These are phyloP conservation scores for Juncus effusus DNA, from an alignment of 176 grass and related monocot genomes.

Conservation along the genomic window DNA sequence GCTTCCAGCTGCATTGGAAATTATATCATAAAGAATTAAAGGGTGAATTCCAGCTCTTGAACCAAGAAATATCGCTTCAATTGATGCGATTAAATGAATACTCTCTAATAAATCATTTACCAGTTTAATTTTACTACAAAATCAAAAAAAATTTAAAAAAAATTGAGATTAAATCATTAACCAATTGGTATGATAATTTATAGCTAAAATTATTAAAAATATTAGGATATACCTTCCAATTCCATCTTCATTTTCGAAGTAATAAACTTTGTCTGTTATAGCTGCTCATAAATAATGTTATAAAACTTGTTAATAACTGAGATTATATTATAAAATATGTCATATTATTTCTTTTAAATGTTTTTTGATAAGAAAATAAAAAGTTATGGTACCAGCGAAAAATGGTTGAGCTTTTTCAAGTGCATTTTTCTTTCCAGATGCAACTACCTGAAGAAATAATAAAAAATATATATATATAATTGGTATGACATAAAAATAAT, in stretches of 20 bases:
- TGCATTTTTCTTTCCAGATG: conserved; percentile 59
- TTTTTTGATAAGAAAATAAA: conserved; percentile 5
- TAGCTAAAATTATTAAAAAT: neutral
- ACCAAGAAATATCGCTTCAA: conserved; percentile 96
- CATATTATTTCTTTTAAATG: conserved; percentile 18
- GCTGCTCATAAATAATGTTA: conserved; percentile 39
- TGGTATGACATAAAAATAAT: conserved; percentile 21
- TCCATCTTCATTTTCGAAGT: conserved; percentile 70
- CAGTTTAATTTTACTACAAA: conserved; percentile 65
- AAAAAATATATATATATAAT: conserved; percentile 9
- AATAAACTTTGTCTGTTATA: conserved; percentile 52
- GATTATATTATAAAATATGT: conserved; percentile 19
- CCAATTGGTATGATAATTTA: no score
- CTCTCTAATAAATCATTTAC: conserved; percentile 84
- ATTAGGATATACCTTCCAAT: conserved; percentile 49
- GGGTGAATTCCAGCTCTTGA: conserved; percentile 91
- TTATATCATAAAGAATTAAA: conserved; percentile 93
- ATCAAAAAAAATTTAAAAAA: neutral
- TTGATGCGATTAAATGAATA: conserved; percentile 83
- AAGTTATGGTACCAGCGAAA: conserved; percentile 52
- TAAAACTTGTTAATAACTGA: conserved; percentile 23
- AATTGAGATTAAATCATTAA: no score
- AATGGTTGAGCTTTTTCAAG: conserved; percentile 39
- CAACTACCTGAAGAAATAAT: conserved; percentile 49
- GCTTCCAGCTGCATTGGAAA: conserved; percentile 94